A percentile compares a stretch with the other conserved stretches of the same genome.
phyloP scores from a whole-genome alignment of 352 stramenopile species.

The Globisporangium orthogonon region DNA sequence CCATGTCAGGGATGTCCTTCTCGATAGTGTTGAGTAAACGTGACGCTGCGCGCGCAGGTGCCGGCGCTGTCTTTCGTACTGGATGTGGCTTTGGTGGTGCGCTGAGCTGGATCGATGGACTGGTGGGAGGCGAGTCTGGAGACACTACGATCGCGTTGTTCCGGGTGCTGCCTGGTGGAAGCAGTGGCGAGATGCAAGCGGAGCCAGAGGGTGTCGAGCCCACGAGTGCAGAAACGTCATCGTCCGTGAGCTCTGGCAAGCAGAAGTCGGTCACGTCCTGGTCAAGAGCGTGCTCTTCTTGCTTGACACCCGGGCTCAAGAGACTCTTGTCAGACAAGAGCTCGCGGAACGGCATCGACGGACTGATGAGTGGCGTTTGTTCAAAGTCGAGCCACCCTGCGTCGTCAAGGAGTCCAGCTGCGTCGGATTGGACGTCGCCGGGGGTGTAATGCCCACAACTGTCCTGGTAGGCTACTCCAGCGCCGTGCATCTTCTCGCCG shows the following conservation, averaged over 20 bases:
- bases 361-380: slow-evolving; percentile 16
- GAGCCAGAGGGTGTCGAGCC: slow-evolving; percentile 29
- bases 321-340: slow-evolving; percentile 1
- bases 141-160: not conserved
- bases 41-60: not conserved
- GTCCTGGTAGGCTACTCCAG: slow-evolving; percentile 12
- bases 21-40: slow-evolving; percentile 19
- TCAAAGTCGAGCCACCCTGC: slow-evolving; percentile 27
- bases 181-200: slow-evolving; percentile 11
- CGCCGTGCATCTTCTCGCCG: slow-evolving; percentile 6
- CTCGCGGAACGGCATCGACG: slow-evolving; percentile 11
- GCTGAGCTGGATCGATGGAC: not conserved
- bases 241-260: slow-evolving; percentile 34
- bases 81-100: not conserved
- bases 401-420: slow-evolving; percentile 13
- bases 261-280: slow-evolving; percentile 23
- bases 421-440: slow-evolving; percentile 1
- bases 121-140: not conserved
- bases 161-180: not conserved
- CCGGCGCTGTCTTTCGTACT: not conserved
- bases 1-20: slow-evolving; percentile 51
- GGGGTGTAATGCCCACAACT: not conserved
- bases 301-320: slow-evolving; percentile 1
- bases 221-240: slow-evolving; percentile 30
- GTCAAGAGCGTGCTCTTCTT: slow-evolving; percentile 22